These are phyloP conservation scores for Tetradesmus lagerheimii DNA, from an alignment of 139 green algal species.

Conservation along the genomic window DNA sequence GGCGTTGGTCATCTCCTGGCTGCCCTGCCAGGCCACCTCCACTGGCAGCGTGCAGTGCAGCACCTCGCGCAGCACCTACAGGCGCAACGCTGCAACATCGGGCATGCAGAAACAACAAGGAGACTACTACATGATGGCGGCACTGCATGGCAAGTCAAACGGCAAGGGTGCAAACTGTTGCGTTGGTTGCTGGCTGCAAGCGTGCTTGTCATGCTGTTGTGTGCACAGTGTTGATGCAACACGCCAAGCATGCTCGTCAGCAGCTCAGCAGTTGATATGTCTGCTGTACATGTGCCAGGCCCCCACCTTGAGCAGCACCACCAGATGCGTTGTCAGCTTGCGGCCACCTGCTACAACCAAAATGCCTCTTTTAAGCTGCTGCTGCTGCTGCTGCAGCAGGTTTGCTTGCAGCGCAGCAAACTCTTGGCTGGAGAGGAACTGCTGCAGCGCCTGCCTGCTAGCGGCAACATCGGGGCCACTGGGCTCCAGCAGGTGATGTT, in stretches of 20 bases:
- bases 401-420: neutral
- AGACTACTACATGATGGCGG: neutral
- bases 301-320: neutral
- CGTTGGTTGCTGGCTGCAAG: neutral
- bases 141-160: neutral
- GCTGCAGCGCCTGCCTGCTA: neutral
- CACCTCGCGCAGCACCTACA: slow-evolving; percentile 46
- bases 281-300: too few relatives aligned
- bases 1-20: slow-evolving; percentile 53
- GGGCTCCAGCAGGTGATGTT: neutral
- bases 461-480: neutral
- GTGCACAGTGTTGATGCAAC: neutral
- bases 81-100: neutral
- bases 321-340: slow-evolving; percentile 1
- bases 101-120: neutral
- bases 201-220: neutral
- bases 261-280: too few relatives aligned
- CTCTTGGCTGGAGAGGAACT: neutral
- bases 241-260: too few relatives aligned
- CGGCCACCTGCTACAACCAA: neutral
- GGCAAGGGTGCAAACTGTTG: too few relatives aligned
- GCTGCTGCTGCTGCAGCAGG: neutral
- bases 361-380: neutral
- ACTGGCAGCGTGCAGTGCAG: slow-evolving; percentile 54
- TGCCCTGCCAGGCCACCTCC: slow-evolving; percentile 60